phyloP scores from a whole-genome alignment of 1,284 basidiomycete species.

The Cryptococcus wingfieldii region DNA sequence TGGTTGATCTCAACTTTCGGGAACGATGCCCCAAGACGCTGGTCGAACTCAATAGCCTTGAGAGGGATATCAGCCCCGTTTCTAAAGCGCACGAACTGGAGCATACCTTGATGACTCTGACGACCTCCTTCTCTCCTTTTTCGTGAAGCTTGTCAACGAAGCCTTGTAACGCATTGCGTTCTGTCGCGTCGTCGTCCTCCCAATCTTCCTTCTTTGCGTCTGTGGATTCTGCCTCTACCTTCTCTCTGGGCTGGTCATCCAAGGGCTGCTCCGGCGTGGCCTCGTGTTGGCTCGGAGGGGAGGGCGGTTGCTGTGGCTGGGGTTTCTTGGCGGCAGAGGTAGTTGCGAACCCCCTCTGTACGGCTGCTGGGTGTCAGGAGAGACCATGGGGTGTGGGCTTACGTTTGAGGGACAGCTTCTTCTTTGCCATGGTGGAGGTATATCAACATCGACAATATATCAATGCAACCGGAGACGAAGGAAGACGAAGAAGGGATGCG shows the following conservation, averaged over 20 bases:
- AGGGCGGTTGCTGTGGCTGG: neutral
- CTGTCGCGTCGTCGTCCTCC: conserved; percentile 22
- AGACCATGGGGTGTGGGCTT: conserved; percentile 51
- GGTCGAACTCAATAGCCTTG: conserved; percentile 78
- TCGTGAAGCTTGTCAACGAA: conserved; percentile 80
- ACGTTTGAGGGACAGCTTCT: conserved; percentile 76
- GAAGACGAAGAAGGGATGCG: neutral
- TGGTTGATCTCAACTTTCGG: conserved; percentile 64
- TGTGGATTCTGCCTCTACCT: conserved; percentile 15
- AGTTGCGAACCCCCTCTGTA: conserved; percentile 68
- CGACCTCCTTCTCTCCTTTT: conserved; percentile 82
- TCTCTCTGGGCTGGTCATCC: conserved; percentile 15
- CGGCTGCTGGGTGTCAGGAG: conserved; percentile 20
- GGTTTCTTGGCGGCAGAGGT: conserved; percentile 70
- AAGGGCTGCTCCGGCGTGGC: neutral
- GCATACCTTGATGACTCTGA: conserved; percentile 59
- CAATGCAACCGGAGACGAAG: neutral
- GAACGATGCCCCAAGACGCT: conserved; percentile 66
- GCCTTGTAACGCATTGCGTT: conserved; percentile 23
- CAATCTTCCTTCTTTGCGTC: conserved; percentile 11
- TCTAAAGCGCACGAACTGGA: neutral
- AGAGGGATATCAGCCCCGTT: neutral
- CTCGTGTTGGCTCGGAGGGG: neutral
- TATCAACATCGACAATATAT: no score
- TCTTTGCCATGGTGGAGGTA: conserved; percentile 64